Conservation (phyloP, 257 asterid genomes). For the Petunia axillaris region DNA sequence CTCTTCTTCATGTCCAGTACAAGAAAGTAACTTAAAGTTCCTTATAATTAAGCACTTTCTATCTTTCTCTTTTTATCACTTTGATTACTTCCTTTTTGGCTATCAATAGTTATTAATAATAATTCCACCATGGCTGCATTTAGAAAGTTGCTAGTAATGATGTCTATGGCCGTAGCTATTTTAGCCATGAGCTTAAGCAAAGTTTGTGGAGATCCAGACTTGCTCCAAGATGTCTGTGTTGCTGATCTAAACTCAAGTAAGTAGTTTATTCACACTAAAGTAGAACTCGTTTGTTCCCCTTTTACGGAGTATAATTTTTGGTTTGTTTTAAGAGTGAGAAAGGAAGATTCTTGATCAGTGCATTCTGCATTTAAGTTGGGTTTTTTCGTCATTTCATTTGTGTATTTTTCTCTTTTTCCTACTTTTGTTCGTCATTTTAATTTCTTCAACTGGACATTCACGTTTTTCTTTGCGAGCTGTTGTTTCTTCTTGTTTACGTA, state of each 20-base stretch:
- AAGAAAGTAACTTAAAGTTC: neutral
- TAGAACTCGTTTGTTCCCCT: too few species aligned
- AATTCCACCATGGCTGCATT: slow-evolving; percentile 26
- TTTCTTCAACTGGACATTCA: too few species aligned
- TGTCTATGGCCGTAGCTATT: slow-evolving; percentile 20
- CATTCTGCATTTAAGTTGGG: neutral
- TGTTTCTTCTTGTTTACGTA: too few species aligned
- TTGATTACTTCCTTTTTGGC: slow-evolving; percentile 10
- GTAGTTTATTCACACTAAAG: neutral
- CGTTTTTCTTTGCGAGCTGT: too few species aligned
- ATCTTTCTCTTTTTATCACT: neutral
- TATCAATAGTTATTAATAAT: neutral
- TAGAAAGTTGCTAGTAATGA: neutral
- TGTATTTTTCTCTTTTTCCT: too few species aligned
- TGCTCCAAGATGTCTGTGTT: slow-evolving; percentile 48
- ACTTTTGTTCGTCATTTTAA: too few species aligned
- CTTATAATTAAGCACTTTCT: neutral
- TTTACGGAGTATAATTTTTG: too few species aligned
- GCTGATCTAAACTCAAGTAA: slow-evolving; percentile 40
- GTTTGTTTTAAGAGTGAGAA: too few species aligned
- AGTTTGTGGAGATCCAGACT: slow-evolving; percentile 39
- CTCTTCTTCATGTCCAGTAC: slow-evolving; percentile 3
- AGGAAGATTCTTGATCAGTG: neutral
- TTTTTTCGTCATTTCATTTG: too few species aligned
- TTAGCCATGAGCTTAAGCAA: slow-evolving; percentile 20